A percentile compares a stretch with the other conserved stretches of the same genome.
Conservation (phyloP, 768 basidiomycete genomes). For the Chalciporus pseudorubinellus region DNA sequence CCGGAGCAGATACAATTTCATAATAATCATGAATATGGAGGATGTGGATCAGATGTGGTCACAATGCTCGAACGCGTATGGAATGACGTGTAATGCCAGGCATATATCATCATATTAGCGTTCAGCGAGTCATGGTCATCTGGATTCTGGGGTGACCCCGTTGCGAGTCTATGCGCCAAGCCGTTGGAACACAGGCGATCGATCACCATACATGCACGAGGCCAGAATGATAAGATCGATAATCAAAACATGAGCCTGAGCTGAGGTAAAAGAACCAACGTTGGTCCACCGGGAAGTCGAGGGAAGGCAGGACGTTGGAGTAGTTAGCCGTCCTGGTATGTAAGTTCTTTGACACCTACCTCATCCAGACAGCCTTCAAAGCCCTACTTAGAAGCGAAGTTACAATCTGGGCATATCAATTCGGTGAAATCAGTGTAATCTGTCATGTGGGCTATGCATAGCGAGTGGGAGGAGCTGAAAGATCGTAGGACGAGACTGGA, state of each 20-base stretch:
- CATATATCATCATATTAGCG: neutral
- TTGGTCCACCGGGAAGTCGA: neutral
- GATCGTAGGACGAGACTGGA: no score
- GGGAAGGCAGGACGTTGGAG: neutral
- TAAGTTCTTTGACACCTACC: neutral
- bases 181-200: no score
- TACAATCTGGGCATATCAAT: neutral
- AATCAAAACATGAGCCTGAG: neutral
- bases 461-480: no score
- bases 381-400: neutral
- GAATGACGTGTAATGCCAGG: neutral
- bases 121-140: no score
- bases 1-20: neutral
- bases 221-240: neutral
- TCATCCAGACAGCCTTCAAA: neutral
- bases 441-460: no score
- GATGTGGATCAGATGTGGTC: no score
- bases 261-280: neutral
- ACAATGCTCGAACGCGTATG: neutral
- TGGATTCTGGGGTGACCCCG: no score
- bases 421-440: neutral
- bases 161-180: no score
- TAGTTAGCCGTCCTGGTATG: neutral
- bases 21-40: neutral
- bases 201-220: no score